Evolutionary conservation across 2,329 filamentous ascomycete species (phyloP), one percentile per base, ranked within the genome.

Genomic region (Phaeosphaeria sp.): DNA sequence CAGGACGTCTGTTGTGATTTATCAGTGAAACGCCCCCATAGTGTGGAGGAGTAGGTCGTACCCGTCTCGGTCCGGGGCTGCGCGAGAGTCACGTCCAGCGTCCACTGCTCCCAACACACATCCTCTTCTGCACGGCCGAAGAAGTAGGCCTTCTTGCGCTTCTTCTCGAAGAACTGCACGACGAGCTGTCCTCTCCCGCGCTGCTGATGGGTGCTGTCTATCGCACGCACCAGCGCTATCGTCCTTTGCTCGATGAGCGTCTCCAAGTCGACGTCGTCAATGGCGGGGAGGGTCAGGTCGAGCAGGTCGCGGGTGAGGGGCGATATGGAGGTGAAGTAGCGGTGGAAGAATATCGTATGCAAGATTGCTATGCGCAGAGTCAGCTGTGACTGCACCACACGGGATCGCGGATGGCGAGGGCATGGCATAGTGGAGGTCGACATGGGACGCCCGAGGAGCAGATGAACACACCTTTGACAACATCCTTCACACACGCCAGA

Each of bases 281-380:
- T 91, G 71, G 91, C 91, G 51, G 95, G 93, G 25, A 98, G 87
- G 33, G 92, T 93, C 60, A 97, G 86, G 78, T 96, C 93, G 65
- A 97, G 89, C 63, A 97, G 88, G 74, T 97, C 93, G 80, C 92
- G 89, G 63, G 92, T 93, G 63, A 87, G 86, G 6, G 95, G 94
- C 43, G 87, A 83, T 68, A 97, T 86, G 57, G 92, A 89, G 56
- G 92, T 92, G 83, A 98, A 97, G 86, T 94, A 96, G 73, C 95
- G 91, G 82, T 97, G 93, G 85, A 98, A 98, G 87, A 98, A 99
- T 77, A 98, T 97, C 50, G 93, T 96, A 78, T 97, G 93, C 49
- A 98, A 86, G 76, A 97, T 91, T 63, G 91, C 94, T 96, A 71
- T 36, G 42, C 18, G 48, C 22, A 18, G 18, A 11, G 39, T 70